phyloP scores from a whole-genome alignment of 2,329 filamentous ascomycete species.

The Phialemoniopsis sp. region DNA sequence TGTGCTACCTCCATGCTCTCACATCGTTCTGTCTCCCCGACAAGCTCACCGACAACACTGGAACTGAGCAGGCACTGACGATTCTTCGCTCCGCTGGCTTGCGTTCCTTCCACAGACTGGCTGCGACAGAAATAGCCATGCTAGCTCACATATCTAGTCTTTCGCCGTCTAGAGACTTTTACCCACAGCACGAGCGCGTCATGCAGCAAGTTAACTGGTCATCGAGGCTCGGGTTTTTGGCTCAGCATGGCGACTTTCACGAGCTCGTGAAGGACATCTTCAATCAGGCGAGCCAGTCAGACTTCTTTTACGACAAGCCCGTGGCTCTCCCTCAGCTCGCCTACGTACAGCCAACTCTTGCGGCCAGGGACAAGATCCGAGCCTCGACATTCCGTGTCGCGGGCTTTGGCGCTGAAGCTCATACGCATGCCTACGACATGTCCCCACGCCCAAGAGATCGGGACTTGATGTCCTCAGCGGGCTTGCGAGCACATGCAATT shows the following conservation, averaged over 20 bases:
- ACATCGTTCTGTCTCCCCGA: constrained; percentile 50
- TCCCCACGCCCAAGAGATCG: too few relatives aligned
- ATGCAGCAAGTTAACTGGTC: constrained; percentile 47
- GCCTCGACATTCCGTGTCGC: constrained; percentile 35
- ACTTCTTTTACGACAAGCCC: constrained; percentile 21
- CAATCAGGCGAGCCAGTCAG: constrained; percentile 17
- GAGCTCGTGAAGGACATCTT: constrained; percentile 27
- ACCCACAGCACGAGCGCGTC: constrained; percentile 28
- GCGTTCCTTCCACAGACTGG: constrained; percentile 38
- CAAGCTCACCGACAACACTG: constrained; percentile 40
- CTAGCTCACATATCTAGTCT: constrained; percentile 32
- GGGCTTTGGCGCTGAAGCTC: constrained; percentile 18
- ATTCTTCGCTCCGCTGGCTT: constrained; percentile 45
- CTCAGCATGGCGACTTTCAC: constrained; percentile 40
- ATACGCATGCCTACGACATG: constrained; percentile 4
- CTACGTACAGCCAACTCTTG: too few relatives aligned
- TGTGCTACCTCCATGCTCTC: constrained; percentile 48
- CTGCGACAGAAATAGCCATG: constrained; percentile 23
- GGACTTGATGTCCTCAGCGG: too few relatives aligned
- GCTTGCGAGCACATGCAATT: too few relatives aligned
- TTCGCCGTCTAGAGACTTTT: constrained; percentile 37
- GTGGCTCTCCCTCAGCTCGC: neutral
- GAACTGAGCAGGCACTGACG: constrained; percentile 47
- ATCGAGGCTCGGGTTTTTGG: constrained; percentile 25
- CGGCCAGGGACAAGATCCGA: constrained; percentile 16